Conservation (phyloP, 176 grass and related monocot genomes). For the Carex kokanica region DNA sequence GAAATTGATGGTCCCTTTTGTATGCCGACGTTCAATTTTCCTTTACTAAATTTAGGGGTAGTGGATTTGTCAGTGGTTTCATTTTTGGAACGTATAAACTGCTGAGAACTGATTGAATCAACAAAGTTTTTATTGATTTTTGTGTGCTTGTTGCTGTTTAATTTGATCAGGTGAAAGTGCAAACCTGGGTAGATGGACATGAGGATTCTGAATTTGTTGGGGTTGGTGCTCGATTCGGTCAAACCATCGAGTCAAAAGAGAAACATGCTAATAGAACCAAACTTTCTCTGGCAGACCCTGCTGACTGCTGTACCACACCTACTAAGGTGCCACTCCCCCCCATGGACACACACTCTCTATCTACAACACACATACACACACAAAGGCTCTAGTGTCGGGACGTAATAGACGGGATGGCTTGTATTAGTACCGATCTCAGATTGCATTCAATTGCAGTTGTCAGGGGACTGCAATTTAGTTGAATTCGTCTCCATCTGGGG, state of each 20-base stretch:
- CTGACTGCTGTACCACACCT: slow-evolving; percentile 54
- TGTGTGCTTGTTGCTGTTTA: neutral
- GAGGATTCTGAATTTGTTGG: slow-evolving; percentile 85
- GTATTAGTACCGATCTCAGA: neutral
- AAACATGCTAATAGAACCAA: slow-evolving; percentile 63
- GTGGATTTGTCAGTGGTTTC: neutral
- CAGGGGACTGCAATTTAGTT: neutral
- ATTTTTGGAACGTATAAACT: neutral
- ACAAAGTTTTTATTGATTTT: slow-evolving; percentile 8
- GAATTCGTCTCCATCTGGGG: neutral
- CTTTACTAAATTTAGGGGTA: slow-evolving; percentile 13
- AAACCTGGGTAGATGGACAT: slow-evolving; percentile 71
- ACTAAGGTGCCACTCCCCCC: slow-evolving; percentile 1
- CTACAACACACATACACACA: neutral
- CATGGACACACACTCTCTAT: neutral
- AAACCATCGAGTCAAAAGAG: slow-evolving; percentile 84
- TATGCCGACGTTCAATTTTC: neutral
- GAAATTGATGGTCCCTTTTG: neutral
- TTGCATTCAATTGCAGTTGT: neutral
- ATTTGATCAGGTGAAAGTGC: slow-evolving; percentile 81
- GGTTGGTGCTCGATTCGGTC: slow-evolving; percentile 91
- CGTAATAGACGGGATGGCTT: neutral
- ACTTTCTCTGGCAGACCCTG: slow-evolving; percentile 57
- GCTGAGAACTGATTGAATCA: neutral
- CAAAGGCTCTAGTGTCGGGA: neutral